Conservation (phyloP, 345 rosid species). For the Salix udensis region DNA sequence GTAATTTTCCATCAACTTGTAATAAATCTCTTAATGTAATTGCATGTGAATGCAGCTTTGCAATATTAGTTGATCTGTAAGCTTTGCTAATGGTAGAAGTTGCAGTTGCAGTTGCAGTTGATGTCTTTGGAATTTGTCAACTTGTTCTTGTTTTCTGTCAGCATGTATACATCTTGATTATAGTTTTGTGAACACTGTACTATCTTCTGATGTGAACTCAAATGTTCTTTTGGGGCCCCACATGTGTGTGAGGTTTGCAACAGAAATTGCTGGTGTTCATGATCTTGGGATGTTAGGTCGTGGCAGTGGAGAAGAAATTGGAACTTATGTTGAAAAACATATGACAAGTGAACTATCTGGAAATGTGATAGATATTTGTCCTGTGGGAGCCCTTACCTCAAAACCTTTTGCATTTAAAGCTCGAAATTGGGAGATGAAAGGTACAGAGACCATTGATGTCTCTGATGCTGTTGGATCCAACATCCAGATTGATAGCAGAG, state of each 20-base stretch:
- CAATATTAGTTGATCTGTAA: neutral
- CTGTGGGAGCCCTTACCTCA: too few relatives aligned
- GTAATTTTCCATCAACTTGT: neutral
- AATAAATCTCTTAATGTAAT: neutral
- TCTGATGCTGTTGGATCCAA: too few relatives aligned
- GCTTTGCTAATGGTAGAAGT: neutral
- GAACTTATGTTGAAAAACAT: too few relatives aligned
- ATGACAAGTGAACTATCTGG: too few relatives aligned
- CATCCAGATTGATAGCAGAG: too few relatives aligned
- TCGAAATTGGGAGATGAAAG: too few relatives aligned
- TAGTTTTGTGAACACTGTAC: neutral
- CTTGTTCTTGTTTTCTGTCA: too few relatives aligned
- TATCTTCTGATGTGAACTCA: conserved; percentile 3
- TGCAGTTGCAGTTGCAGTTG: neutral
- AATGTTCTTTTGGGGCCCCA: conserved; percentile 1
- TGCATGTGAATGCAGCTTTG: neutral
- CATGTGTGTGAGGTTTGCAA: conserved; percentile 98
- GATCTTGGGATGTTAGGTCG: conserved; percentile 44
- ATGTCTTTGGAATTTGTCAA: neutral
- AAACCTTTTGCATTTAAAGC: too few relatives aligned
- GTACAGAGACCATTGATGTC: too few relatives aligned
- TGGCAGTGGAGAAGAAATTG: too few relatives aligned
- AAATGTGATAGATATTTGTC: neutral
- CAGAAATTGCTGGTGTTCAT: conserved; percentile 95
- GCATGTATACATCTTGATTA: neutral